Evolutionary conservation across 2,329 filamentous ascomycete genomes (phyloP), one percentile per base, ranked within the genome.

Genomic region (Arthrobotrys pseudoclavata): DNA sequence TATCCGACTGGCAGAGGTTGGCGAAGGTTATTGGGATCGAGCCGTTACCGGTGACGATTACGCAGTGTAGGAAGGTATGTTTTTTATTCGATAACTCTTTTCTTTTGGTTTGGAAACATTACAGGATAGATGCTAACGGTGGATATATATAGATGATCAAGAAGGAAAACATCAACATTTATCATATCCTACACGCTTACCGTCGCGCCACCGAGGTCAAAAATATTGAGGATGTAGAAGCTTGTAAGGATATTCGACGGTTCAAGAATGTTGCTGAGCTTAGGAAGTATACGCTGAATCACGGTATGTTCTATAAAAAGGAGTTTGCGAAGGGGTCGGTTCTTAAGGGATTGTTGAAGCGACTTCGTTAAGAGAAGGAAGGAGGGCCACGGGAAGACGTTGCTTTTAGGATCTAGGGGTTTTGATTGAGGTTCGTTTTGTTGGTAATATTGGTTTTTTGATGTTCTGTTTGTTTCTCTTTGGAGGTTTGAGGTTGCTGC

Each of bases 131-230:
- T 45, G 15, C 29, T 31, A 22, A n/a, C 13, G 3, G n/a, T 34
- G 31, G 9, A 45, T 40, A 7, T n/a, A 6, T 53, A 20, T 47
- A 76, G 72, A 37, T 24, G 26, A 76, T 76, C n/a, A 53, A 61
- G 22, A 66, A 70, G 34, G 72, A 76, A 31, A 70, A 76, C 31
- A 76, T 76, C 37, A 76, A 76, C 18, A 76, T 76, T 3, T 76
- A 66, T 20, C 72, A 76, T 42, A 48, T 76, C 15, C 31, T 76
- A 15, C 66, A 76, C 7, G 72, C 72, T 0, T 76, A 76, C 60
- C 72, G 72, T 22, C 66, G 66, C 4, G 72, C 72, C n/a, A 53
- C 10, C 13, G 60, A 70, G 22, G 50, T 61, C 2, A 3, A 60
- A 1, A 40, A 62, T n/a, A 26, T 76, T 13, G 29, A 66, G 22